Evolutionary conservation across 768 basidiomycete genomes (phyloP), one percentile per base, ranked within the genome.

Genomic region (Steccherinum ochraceum): DNA sequence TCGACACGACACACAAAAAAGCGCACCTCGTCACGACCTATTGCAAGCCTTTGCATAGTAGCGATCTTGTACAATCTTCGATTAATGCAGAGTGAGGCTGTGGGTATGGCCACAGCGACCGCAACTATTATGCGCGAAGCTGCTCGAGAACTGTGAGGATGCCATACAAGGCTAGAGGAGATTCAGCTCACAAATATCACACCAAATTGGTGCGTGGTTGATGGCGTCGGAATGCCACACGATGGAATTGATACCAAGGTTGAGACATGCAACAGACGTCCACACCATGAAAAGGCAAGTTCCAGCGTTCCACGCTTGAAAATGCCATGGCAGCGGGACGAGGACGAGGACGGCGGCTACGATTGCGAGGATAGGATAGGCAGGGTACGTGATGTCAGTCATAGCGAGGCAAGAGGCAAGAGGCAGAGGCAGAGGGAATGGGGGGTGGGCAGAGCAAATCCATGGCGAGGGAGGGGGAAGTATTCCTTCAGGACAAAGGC

Each of bases 241-340:
- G 21, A 85, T 56, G 3, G 79, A 67, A 61, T 90, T 80, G 39
- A 87, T 65, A 0, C 78, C 80, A 46, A 70, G 66, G 48, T 72
- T 77, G 44, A 88, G 71, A 61, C 78, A 80, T 5, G 69, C 69
- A 3, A 80, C 43, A 0, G 74, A 74, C 3, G 73, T 69, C 88
- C 86, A 89, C 24, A 72, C 49, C 72, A 89, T 87, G 67, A 76
- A 82, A 24, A 76, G 68, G 55, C 86, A 81, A 3, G 86, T 87
- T 12, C 81, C 85, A 3, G 78, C 71, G 62, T 86, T 84, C 76
- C 76, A 78, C 4, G 81, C 80, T 65, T 84, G 75, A 40, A 83
- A 64, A 55, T 84, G 82, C 75, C 76, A 78, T 0, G 77, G 73
- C 3, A 78, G 59, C 18, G 83, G 80, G 7, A 80, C 49, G 30